Evolutionary conservation across 257 asterid species (phyloP).

Genomic region (Penstemon davidsonii): DNA sequence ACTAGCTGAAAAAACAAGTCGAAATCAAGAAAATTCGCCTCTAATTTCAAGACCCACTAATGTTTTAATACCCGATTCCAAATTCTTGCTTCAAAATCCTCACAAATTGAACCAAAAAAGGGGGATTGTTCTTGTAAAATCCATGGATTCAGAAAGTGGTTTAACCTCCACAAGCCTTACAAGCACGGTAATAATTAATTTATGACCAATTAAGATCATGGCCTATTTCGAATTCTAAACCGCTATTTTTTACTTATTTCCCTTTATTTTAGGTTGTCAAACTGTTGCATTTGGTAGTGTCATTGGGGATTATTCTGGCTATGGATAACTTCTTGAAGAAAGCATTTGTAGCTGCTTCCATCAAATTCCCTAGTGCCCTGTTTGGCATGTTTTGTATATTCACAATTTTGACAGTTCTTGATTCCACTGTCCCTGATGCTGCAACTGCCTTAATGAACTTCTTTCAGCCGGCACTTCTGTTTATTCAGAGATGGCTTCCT

Average conservation of each 20-base stretch:
- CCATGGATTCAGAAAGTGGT: conserved; percentile 48
- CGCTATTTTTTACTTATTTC: background rate
- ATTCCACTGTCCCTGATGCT: conserved; percentile 67
- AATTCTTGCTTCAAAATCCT: conserved; percentile 30
- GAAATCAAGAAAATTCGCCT: background rate
- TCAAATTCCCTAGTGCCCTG: conserved; percentile 92
- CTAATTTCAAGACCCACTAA: conserved; percentile 20
- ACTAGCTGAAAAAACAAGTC: conserved; percentile 23
- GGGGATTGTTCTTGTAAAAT: conserved; percentile 35
- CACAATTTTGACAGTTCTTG: conserved; percentile 71
- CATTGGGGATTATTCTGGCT: conserved; percentile 83
- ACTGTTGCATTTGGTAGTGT: conserved; percentile 69
- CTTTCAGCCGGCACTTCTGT: conserved; percentile 93
- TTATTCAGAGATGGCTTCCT: conserved; percentile 98
- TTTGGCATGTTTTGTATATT: conserved; percentile 95
- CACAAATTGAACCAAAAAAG: conserved; percentile 26
- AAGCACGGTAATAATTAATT: conserved; percentile 43
- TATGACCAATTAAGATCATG: background rate
- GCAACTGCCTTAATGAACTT: conserved; percentile 76
- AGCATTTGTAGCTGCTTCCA: conserved; percentile 83
- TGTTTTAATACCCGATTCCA: conserved; percentile 26
- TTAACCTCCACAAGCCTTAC: conserved; percentile 41
- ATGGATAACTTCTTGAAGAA: conserved; percentile 72
- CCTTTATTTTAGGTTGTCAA: conserved; percentile 53
- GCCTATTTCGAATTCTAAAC: background rate